Evolutionary conservation across 768 basidiomycete genomes (phyloP).

Genomic region (Termitomyces sp.): DNA sequence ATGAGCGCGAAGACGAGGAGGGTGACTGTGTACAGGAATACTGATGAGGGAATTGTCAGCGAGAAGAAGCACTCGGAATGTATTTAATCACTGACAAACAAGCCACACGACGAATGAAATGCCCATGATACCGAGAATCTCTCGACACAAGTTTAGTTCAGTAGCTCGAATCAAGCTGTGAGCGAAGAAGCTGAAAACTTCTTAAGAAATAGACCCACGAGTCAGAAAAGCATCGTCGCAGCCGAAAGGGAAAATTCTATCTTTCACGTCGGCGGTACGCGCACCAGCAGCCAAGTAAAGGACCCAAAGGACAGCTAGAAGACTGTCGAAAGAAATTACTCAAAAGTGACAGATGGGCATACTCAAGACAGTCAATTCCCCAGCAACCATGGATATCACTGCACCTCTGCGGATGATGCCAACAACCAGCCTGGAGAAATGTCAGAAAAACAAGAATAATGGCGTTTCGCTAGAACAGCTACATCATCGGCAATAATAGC

Average conservation of each 20-base stretch:
- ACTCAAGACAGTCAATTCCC: slow-evolving; percentile 12
- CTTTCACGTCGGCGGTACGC: slow-evolving; percentile 6
- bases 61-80: neutral
- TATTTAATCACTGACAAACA: slow-evolving; percentile 2
- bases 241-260: slow-evolving; percentile 7
- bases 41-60: slow-evolving; percentile 1
- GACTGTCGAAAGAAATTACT: neutral
- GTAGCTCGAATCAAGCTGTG: neutral
- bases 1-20: slow-evolving; percentile 8
- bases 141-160: slow-evolving; percentile 6
- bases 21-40: slow-evolving; percentile 10
- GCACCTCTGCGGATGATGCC: slow-evolving; percentile 9
- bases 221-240: slow-evolving; percentile 1
- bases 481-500: slow-evolving; percentile 11
- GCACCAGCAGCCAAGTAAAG: slow-evolving; percentile 10
- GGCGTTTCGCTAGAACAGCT: neutral
- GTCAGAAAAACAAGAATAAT: neutral
- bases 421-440: slow-evolving; percentile 8
- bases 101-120: slow-evolving; percentile 13
- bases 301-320: slow-evolving; percentile 10
- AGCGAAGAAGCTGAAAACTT: neutral
- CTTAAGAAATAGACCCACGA: neutral
- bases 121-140: slow-evolving; percentile 12
- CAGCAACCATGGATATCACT: slow-evolving; percentile 10
- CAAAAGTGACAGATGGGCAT: neutral